A percentile compares a stretch with the other conserved stretches of the same genome.
Evolutionary conservation across 805 yeast species (phyloP).

Genomic region (Metschnikowia bowlesiae): DNA sequence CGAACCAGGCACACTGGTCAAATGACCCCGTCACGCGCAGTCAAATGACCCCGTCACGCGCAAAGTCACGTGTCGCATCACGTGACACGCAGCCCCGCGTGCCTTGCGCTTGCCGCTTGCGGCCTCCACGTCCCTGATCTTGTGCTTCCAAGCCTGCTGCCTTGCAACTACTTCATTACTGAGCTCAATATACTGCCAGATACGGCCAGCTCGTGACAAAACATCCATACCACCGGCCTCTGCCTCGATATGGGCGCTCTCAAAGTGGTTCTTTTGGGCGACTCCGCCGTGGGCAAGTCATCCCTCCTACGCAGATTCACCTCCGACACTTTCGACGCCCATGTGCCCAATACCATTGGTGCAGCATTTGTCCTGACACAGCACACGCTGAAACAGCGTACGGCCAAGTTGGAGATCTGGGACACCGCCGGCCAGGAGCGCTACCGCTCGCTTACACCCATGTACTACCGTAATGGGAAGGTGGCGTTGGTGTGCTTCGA

Average conservation of each 20-base stretch:
- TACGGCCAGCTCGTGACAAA: no score
- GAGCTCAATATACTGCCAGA: no score
- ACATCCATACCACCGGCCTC: no score
- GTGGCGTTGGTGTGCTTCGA: conserved; percentile 85
- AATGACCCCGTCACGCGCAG: no score
- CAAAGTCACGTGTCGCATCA: no score
- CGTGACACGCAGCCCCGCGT: no score
- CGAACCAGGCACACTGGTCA: no score
- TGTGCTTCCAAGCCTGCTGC: no score
- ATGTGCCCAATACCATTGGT: conserved; percentile 92
- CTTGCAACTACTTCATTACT: no score
- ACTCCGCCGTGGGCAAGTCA: conserved; percentile 59
- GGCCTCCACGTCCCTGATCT: no score
- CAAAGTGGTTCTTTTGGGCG: conserved; percentile 45
- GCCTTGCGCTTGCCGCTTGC: no score
- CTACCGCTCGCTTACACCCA: conserved; percentile 42
- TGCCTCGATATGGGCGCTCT: neutral
- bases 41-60: no score
- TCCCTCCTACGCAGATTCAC: conserved; percentile 82
- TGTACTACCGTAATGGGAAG: conserved; percentile 42
- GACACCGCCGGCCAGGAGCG: conserved; percentile 90
- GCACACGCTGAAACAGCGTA: conserved; percentile 31
- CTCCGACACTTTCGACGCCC: conserved; percentile 64
- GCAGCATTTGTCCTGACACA: conserved; percentile 92
- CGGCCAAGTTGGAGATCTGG: conserved; percentile 70